phyloP scores from a whole-genome alignment of 176 grass and related monocot species.

The Oryza glaberrima region DNA sequence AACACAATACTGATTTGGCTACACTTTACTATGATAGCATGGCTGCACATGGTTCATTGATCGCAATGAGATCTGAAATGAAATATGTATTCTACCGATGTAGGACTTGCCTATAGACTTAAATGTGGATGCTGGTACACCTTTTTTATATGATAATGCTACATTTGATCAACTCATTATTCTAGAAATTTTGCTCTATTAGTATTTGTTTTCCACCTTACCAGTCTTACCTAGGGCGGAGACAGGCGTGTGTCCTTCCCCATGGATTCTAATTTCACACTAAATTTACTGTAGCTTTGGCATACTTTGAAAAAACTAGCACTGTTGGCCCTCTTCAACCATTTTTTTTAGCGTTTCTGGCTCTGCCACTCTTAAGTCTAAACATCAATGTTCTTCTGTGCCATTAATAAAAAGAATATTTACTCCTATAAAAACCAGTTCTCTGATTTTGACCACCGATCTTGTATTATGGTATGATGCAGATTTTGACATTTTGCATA shows the following conservation, averaged over 20 bases:
- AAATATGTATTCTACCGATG: background rate
- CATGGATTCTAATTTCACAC: too few relatives aligned
- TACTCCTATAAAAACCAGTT: background rate
- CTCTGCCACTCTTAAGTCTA: background rate
- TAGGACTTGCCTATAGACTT: background rate
- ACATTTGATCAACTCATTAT: slow-evolving; percentile 8
- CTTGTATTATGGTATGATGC: background rate
- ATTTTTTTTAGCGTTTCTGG: too few relatives aligned
- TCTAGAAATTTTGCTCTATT: background rate
- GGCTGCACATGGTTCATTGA: background rate
- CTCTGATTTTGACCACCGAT: background rate
- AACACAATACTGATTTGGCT: background rate
- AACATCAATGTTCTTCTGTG: background rate
- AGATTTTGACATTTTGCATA: background rate
- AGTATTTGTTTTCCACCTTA: background rate
- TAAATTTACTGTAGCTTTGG: too few relatives aligned
- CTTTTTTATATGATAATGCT: background rate
- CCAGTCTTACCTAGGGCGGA: background rate
- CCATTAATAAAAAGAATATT: background rate
- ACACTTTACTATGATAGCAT: background rate
- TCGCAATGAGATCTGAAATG: slow-evolving; percentile 7
- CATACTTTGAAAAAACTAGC: too few relatives aligned
- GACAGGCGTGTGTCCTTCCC: too few relatives aligned
- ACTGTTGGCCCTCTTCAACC: too few relatives aligned
- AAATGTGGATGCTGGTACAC: background rate